A percentile compares a stretch with the other conserved stretches of the same genome.
phyloP scores from a whole-genome alignment of 2,329 filamentous ascomycete species.

The Ophiocordyceps robertsii region DNA sequence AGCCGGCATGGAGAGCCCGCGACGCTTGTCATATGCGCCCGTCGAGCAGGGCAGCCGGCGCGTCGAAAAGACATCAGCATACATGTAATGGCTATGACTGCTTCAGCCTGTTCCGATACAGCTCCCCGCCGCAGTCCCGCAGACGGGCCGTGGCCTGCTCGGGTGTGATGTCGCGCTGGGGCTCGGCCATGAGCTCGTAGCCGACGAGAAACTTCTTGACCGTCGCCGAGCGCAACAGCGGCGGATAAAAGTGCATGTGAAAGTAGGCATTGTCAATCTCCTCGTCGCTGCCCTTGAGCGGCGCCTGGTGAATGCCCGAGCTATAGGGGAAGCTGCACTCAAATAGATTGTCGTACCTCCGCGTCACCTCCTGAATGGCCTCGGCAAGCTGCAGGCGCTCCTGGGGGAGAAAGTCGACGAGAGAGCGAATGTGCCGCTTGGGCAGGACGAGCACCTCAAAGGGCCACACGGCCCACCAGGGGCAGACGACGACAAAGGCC shows the following conservation, averaged over 20 bases:
- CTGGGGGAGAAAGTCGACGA: conserved; percentile 63
- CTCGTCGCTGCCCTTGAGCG: conserved; percentile 65
- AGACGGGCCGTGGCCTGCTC: conserved; percentile 81
- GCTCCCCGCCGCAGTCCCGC: conserved; percentile 60
- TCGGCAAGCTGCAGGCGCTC: conserved; percentile 70
- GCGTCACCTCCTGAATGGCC: conserved; percentile 73
- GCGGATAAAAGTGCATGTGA: conserved; percentile 97
- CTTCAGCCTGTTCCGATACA: conserved; percentile 57
- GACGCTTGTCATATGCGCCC: not conserved
- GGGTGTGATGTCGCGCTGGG: conserved; percentile 95
- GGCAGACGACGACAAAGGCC: conserved; percentile 74
- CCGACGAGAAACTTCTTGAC: conserved; percentile 95
- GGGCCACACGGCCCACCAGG: conserved; percentile 97
- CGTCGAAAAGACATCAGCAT: too few relatives aligned
- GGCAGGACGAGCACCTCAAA: conserved; percentile 88
- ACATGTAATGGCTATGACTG: not conserved
- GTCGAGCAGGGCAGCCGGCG: too few relatives aligned
- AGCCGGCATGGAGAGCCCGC: not conserved
- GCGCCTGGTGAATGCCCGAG: conserved; percentile 93
- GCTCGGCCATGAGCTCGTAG: conserved; percentile 92
- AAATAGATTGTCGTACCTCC: conserved; percentile 92
- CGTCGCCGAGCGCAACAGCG: conserved; percentile 79
- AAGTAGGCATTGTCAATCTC: conserved; percentile 83
- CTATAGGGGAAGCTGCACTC: conserved; percentile 95
- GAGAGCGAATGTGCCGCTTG: conserved; percentile 68